Base-by-base conservation (phyloP, 2,329 filamentous ascomycete genomes). In the Alternaria viburni region DNA sequence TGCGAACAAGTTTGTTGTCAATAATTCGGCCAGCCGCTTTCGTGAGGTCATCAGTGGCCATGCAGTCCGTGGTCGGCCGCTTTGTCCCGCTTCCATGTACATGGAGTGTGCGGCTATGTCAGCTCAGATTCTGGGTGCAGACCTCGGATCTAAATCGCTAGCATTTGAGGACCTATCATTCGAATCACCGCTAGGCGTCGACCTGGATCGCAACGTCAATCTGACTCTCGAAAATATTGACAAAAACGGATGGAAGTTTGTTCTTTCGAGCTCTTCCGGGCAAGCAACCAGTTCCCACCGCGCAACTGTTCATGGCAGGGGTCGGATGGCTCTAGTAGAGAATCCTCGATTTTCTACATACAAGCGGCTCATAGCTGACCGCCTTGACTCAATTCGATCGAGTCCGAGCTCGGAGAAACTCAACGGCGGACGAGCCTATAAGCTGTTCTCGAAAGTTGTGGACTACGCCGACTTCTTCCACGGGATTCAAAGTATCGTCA, bases 31-130 rank as follows among this genome's bases (percentile, higher is more conserved):
- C 12, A 61, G 30, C n/a, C 59, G 63, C 6, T 71, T 69, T 32
- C 36, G 43, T 9, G 36, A 59, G 21, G 32, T 67, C 17, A 64
- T 71, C 26, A 45, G 45, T 12, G 69, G 68, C 11, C 68, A 70
- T 59, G 67, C 68, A 11, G 69, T 72, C 21, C 56, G 62, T 11
- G 55, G 59, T 8, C 57, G 62, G 8, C 60, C 65, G 25, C 62
- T 71, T 9, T 69, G 65, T 30, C 69, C 69, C 4, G 67, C 69
- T 17, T 64, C 69, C 6, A 62, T 72, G 67, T 69, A 71, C 28
- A 66, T 72, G 66, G 69, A 72, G 51, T 71, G 61, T 17, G 64
- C 52, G 25, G 59, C 57, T 23, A 70, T 68, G 69, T 60, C 66
- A 32, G 41, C 45, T 13, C 44, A 54, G 36, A 52, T 46, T 51